Conservation (phyloP, 2,329 filamentous ascomycete genomes). For the Byssochlamys sp. region DNA sequence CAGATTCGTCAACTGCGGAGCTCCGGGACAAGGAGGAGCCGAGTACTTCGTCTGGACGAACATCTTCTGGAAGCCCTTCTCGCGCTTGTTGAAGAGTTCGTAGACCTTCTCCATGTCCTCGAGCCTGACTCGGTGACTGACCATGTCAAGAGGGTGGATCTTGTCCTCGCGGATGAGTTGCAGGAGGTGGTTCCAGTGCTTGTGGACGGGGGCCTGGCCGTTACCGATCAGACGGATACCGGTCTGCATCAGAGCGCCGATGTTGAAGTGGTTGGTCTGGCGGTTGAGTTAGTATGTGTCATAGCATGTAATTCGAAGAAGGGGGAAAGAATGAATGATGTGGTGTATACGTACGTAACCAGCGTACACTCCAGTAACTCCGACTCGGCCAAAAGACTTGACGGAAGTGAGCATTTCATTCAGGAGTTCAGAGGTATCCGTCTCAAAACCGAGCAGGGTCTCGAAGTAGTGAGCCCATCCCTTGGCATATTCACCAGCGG, state of each 20-base stretch:
- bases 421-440: slow-evolving; percentile 61
- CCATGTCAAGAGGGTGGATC: slow-evolving; percentile 69
- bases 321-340: neutral
- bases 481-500: slow-evolving; percentile 55
- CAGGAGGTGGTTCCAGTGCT: slow-evolving; percentile 74
- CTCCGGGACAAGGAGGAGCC: slow-evolving; percentile 40
- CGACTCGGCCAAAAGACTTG: slow-evolving; percentile 53
- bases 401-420: slow-evolving; percentile 48
- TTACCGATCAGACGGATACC: slow-evolving; percentile 69
- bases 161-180: slow-evolving; percentile 55
- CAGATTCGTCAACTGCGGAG: slow-evolving; percentile 41
- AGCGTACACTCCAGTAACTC: slow-evolving; percentile 64
- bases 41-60: slow-evolving; percentile 55
- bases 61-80: slow-evolving; percentile 68
- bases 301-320: neutral
- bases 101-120: slow-evolving; percentile 64
- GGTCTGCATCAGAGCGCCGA: slow-evolving; percentile 74
- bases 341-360: slow-evolving; percentile 41
- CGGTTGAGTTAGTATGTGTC: slow-evolving; percentile 1
- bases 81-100: slow-evolving; percentile 47
- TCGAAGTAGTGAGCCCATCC: slow-evolving; percentile 54
- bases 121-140: slow-evolving; percentile 65
- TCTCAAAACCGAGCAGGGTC: slow-evolving; percentile 59
- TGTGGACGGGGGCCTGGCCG: slow-evolving; percentile 64
- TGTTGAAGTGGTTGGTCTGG: slow-evolving; percentile 70